A percentile compares a stretch with the other conserved stretches of the same genome.
Conservation (phyloP, 495 filamentous ascomycete genomes). For the Penicillium crystallinum region DNA sequence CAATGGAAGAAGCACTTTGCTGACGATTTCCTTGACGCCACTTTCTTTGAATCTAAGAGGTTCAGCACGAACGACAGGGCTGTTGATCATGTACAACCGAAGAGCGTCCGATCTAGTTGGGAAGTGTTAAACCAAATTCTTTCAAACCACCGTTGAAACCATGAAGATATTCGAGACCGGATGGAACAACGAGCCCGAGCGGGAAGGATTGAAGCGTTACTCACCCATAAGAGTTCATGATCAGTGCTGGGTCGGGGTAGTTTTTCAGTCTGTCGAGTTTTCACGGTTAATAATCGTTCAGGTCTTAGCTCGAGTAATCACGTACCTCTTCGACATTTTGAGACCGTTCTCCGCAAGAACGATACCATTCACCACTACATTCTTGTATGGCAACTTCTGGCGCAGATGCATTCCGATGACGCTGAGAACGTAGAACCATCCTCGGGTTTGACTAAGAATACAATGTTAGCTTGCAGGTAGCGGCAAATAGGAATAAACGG, state of each 20-base stretch:
- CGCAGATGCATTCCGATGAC: slow-evolving; percentile 91
- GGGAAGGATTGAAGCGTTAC: not conserved
- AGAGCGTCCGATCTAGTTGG: slow-evolving; percentile 69
- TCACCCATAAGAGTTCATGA: slow-evolving; percentile 79
- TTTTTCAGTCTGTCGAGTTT: slow-evolving; percentile 65
- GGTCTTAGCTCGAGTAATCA: not conserved
- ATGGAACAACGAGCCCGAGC: no score
- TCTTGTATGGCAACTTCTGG: slow-evolving; percentile 84
- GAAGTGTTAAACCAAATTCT: not conserved
- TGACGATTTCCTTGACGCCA: slow-evolving; percentile 93
- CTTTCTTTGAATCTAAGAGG: slow-evolving; percentile 86
- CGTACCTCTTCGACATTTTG: slow-evolving; percentile 86
- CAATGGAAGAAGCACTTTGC: slow-evolving; percentile 86
- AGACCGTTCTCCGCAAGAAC: slow-evolving; percentile 94
- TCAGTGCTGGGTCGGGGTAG: slow-evolving; percentile 81
- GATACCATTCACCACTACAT: slow-evolving; percentile 95
- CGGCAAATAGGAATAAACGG: not conserved
- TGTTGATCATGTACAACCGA: slow-evolving; percentile 94
- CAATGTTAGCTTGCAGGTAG: not conserved
- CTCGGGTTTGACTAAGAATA: slow-evolving; percentile 61
- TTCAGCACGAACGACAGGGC: slow-evolving; percentile 90
- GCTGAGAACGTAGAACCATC: slow-evolving; percentile 95
- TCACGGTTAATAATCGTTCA: not conserved
- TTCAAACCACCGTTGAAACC: not conserved
- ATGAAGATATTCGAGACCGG: not conserved